Evolutionary conservation across 1,139 yeast species (phyloP).

Genomic region (Pichia sp.): DNA sequence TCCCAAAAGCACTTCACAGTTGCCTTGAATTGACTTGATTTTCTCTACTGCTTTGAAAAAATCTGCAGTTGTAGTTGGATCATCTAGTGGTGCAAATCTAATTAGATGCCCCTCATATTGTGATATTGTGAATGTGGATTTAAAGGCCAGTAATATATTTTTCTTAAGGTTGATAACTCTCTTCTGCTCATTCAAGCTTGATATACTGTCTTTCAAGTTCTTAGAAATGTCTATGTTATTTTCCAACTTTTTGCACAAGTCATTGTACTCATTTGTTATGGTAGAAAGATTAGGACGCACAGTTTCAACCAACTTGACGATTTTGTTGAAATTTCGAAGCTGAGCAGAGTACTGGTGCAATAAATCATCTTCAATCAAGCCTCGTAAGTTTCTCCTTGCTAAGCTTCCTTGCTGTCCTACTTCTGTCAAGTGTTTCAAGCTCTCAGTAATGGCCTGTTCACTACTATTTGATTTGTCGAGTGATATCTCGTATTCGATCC

Average conservation of each 20-base stretch:
- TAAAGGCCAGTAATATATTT: conserved; percentile 49
- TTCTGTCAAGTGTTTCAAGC: conserved; percentile 33
- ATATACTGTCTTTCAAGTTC: conserved; percentile 30
- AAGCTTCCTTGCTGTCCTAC: conserved; percentile 53
- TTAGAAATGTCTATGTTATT: conserved; percentile 26
- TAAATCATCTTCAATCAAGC: conserved; percentile 66
- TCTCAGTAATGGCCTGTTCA: background rate
- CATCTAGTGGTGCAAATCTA: conserved; percentile 28
- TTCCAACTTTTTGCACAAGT: conserved; percentile 29
- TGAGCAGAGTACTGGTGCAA: conserved; percentile 52
- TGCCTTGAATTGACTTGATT: conserved; percentile 56
- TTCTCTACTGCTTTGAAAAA: conserved; percentile 57
- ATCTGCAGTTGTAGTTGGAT: conserved; percentile 42
- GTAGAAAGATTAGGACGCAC: conserved; percentile 36
- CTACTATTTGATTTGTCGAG: background rate
- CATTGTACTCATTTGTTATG: conserved; percentile 37
- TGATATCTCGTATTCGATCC: conserved; percentile 21
- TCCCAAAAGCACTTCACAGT: conserved; percentile 62
- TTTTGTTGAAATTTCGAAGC: conserved; percentile 56
- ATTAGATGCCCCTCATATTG: conserved; percentile 60
- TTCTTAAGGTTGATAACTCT: conserved; percentile 43
- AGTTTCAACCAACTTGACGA: conserved; percentile 40
- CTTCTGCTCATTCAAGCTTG: conserved; percentile 36
- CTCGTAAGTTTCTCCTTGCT: conserved; percentile 53
- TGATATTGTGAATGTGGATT: conserved; percentile 57